Evolutionary conservation across 768 basidiomycete species (phyloP), one percentile per base, ranked within the genome.

Genomic region (Tricholoma bakamatsutake): DNA sequence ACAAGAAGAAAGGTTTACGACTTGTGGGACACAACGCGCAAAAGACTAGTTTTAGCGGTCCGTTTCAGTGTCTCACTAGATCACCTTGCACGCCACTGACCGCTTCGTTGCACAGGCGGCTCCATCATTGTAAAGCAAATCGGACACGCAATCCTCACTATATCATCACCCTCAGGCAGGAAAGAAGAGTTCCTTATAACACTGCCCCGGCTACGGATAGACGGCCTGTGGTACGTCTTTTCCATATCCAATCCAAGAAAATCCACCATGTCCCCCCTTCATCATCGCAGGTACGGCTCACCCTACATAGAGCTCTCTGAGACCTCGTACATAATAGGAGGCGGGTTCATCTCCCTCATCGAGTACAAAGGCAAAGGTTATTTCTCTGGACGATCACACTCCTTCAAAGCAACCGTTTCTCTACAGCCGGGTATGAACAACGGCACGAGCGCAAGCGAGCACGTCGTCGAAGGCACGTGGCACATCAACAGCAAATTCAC

Each of bases 321-420:
- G 59, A 80, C 83, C 4, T 88, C 85, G 52, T 81, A 88, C 70
- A 96, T 99, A 67, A 61, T 76, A 59, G 73, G 80, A 51, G 73
- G 72, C 30, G 71, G 73, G 11, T 70, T 68, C 55, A 65, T 72
- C 53, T 67, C 65, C n/a, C 61, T 79, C 68, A 86, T 98, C 69
- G 92, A 96, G 61, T 98, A 96, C 79, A 93, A 93, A 67, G 96
- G 95, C 70, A 93, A 92, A 66, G 96, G 95, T 27, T 98, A 95
- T 74, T 92, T 98, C 68, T 82, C 84, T 34, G 95, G 96, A 54
- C 95, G 93, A 69, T 84, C 91, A 3, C 96, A 99, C 73, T 77
- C 85, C 3, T 97, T 94, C 82, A 95, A 93, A 70, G 93, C 96
- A 9, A 77, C 77, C 1, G 68, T 93, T n/a, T 67, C 78, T 0